A percentile compares a stretch with the other conserved stretches of the same genome.
These are phyloP conservation scores for Macrotyloma uniflorum DNA, from an alignment of 306 rosid genomes.

Conservation along the genomic window DNA sequence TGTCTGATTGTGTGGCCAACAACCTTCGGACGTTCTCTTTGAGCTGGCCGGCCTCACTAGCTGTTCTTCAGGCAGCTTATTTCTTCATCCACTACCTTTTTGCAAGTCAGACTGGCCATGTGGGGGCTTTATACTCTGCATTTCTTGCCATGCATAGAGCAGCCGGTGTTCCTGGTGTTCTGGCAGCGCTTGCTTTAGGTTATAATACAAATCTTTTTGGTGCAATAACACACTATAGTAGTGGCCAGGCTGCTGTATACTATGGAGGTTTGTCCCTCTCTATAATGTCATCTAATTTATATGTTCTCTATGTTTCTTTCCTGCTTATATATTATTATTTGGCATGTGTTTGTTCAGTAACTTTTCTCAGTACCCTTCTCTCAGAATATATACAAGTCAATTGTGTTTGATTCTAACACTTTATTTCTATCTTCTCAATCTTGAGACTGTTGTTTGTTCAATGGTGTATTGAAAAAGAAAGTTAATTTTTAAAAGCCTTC, in stretches of 20 bases:
- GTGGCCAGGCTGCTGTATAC: conserved; percentile 98
- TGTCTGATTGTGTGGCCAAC: conserved; percentile 73
- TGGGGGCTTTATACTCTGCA: conserved; percentile 89
- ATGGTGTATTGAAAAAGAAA: conserved; percentile 4
- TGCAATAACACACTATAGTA: conserved; percentile 89
- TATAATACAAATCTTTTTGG: conserved; percentile 93
- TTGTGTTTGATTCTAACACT: neutral
- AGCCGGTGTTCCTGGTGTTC: conserved; percentile 82
- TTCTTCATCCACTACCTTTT: conserved; percentile 94
- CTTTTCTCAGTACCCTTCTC: conserved; percentile 29
- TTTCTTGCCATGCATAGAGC: conserved; percentile 95
- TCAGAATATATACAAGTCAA: neutral
- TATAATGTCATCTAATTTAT: neutral
- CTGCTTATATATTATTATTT: conserved; percentile 14
- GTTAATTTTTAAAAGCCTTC: neutral
- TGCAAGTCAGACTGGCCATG: conserved; percentile 97
- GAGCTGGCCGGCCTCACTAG: conserved; percentile 86
- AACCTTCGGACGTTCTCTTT: conserved; percentile 64
- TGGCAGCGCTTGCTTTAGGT: conserved; percentile 85
- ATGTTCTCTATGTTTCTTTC: conserved; percentile 4
- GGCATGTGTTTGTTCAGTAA: conserved; percentile 14
- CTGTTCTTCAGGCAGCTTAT: conserved; percentile 86
- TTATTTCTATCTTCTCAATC: conserved; percentile 1
- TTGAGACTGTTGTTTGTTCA: conserved; percentile 5
- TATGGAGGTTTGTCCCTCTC: conserved; percentile 77